Conservation (phyloP, 495 filamentous ascomycete genomes). For the Pseudoneurospora amorphoporcata region DNA sequence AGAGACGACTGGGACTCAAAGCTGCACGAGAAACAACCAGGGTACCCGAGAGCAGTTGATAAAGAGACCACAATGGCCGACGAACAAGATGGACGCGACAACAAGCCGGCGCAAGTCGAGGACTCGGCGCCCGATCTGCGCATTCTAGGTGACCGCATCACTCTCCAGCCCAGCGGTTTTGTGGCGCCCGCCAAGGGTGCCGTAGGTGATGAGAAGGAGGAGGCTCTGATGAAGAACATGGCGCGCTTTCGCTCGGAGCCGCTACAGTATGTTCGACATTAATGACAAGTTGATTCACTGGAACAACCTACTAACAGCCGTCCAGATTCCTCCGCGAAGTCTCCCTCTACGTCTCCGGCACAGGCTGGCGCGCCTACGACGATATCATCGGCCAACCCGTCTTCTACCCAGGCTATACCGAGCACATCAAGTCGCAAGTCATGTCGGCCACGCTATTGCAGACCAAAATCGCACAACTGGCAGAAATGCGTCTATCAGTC, state of each 20-base stretch:
- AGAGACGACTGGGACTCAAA: not conserved
- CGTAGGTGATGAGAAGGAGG: constrained; percentile 45
- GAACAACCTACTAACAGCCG: constrained; percentile 9
- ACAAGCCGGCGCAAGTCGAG: constrained; percentile 10
- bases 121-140: constrained; percentile 69
- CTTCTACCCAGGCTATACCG: constrained; percentile 85
- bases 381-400: constrained; percentile 81
- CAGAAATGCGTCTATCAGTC: constrained; percentile 56
- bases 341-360: constrained; percentile 77
- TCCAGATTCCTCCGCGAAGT: constrained; percentile 87
- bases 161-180: constrained; percentile 70
- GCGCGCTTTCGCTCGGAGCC: constrained; percentile 58
- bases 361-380: constrained; percentile 91
- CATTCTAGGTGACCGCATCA: constrained; percentile 69
- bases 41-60: not conserved
- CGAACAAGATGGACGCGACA: constrained; percentile 17
- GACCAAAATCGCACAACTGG: constrained; percentile 63
- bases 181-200: constrained; percentile 33
- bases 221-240: constrained; percentile 70
- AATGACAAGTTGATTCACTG: not conserved
- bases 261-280: constrained; percentile 31
- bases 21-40: not conserved
- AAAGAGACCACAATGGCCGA: constrained; percentile 19
- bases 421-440: constrained; percentile 72
- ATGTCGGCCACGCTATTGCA: constrained; percentile 66